phyloP scores from a whole-genome alignment of 345 rosid genomes.

The Physaria fendleri region DNA sequence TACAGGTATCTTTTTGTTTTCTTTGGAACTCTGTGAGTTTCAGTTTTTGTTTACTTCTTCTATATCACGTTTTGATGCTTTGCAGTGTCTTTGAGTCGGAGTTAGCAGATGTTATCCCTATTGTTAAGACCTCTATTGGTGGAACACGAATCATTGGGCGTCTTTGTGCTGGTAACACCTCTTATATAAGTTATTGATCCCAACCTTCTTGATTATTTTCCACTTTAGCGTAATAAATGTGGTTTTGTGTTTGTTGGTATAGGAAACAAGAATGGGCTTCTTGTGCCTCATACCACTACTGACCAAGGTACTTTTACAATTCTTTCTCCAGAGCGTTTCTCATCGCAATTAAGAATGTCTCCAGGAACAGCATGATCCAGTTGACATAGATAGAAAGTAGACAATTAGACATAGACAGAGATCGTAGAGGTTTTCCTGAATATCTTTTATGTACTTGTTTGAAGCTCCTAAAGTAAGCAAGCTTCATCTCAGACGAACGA shows the following conservation, averaged over 20 bases:
- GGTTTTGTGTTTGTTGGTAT: not conserved
- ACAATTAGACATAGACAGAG: not conserved
- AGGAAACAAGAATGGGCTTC: constrained; percentile 97
- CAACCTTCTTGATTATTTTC: not conserved
- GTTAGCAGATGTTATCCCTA: constrained; percentile 76
- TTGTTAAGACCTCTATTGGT: constrained; percentile 77
- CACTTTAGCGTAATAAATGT: not conserved
- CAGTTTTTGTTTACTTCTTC: not conserved
- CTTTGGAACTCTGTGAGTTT: not conserved
- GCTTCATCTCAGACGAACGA: not conserved
- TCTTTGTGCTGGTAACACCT: constrained; percentile 64
- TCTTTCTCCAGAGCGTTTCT: not conserved
- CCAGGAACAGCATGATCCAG: not conserved
- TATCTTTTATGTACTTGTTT: not conserved
- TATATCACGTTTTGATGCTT: not conserved
- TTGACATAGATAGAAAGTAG: not conserved
- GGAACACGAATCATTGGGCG: constrained; percentile 86
- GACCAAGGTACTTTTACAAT: constrained; percentile 61
- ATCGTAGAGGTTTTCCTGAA: not conserved
- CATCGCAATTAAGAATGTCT: not conserved
- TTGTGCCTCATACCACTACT: constrained; percentile 86
- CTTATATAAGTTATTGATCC: not conserved
- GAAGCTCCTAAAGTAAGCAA: too few species aligned
- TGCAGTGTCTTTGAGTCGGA: constrained; percentile 76
- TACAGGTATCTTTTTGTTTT: constrained; percentile 50